Conservation (phyloP, 192 early-diverging fungal species). For the Umbelopsis ramanniana region DNA sequence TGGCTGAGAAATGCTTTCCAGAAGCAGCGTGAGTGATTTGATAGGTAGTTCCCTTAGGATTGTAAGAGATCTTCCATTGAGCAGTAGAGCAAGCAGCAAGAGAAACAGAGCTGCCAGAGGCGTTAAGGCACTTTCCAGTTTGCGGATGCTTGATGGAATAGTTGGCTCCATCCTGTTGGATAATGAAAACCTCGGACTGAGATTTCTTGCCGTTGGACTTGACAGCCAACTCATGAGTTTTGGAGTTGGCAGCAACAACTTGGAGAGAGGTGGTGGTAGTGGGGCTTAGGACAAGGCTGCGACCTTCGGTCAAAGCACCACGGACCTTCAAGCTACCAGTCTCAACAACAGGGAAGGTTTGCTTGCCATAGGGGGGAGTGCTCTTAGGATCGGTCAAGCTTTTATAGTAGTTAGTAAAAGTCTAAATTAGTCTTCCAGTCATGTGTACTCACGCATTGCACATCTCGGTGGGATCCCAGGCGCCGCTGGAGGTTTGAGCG, state of each 20-base stretch:
- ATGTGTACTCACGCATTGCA: background rate
- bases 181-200: background rate
- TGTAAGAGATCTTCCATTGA: constrained; percentile 5
- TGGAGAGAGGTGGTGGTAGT: background rate
- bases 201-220: background rate
- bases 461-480: constrained; percentile 31
- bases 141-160: background rate
- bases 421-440: background rate
- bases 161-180: background rate
- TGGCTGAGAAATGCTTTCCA: constrained; percentile 10
- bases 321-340: constrained; percentile 21
- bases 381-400: constrained; percentile 9
- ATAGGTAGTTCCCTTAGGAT: background rate
- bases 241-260: background rate
- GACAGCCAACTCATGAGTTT: background rate
- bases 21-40: constrained; percentile 5
- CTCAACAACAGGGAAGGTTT: constrained; percentile 21
- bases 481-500: background rate
- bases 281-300: constrained; percentile 1
- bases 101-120: background rate
- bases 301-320: constrained; percentile 26
- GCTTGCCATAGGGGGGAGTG: constrained; percentile 27
- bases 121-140: background rate
- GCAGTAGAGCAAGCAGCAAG: background rate
- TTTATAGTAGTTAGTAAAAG: background rate